Conservation (phyloP, 208 protist genomes). For the Leishmania major region DNA sequence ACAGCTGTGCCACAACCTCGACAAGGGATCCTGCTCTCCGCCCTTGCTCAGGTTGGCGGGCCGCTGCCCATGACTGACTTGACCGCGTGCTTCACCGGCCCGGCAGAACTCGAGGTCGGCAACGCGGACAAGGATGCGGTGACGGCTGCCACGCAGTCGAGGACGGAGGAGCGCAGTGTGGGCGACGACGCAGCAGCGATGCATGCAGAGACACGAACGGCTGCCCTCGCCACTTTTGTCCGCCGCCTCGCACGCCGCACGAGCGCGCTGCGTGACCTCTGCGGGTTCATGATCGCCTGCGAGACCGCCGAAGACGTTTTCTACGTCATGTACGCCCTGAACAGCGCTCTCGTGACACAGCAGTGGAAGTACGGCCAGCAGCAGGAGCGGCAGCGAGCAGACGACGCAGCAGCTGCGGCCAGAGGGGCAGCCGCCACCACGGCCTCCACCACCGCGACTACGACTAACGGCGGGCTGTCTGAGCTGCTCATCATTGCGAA, state of each 20-base stretch:
- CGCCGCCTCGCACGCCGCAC: slow-evolving; percentile 33
- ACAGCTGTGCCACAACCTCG: neutral
- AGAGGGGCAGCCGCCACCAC: slow-evolving; percentile 5
- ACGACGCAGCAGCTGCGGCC: neutral
- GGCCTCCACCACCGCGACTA: neutral
- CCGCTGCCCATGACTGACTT: slow-evolving; percentile 17
- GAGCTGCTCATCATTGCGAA: slow-evolving; percentile 46
- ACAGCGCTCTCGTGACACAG: slow-evolving; percentile 35
- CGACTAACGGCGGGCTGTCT: slow-evolving; percentile 26
- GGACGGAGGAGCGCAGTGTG: neutral
- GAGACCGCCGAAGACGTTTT: slow-evolving; percentile 55
- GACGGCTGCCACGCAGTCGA: neutral
- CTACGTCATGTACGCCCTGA: slow-evolving; percentile 41
- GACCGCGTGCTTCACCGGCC: neutral
- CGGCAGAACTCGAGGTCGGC: neutral
- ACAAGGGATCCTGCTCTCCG: slow-evolving; percentile 25
- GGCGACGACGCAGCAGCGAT: neutral
- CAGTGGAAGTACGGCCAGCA: slow-evolving; percentile 13
- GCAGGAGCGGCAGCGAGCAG: slow-evolving; percentile 8
- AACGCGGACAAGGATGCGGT: neutral
- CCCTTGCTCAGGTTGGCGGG: neutral
- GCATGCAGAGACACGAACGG: neutral
- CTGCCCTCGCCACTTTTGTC: slow-evolving; percentile 5
- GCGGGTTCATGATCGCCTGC: slow-evolving; percentile 50
- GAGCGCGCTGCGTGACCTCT: slow-evolving; percentile 55